Base-by-base conservation (phyloP, 2,329 filamentous ascomycete species). In the Pyrenophora teres region DNA sequence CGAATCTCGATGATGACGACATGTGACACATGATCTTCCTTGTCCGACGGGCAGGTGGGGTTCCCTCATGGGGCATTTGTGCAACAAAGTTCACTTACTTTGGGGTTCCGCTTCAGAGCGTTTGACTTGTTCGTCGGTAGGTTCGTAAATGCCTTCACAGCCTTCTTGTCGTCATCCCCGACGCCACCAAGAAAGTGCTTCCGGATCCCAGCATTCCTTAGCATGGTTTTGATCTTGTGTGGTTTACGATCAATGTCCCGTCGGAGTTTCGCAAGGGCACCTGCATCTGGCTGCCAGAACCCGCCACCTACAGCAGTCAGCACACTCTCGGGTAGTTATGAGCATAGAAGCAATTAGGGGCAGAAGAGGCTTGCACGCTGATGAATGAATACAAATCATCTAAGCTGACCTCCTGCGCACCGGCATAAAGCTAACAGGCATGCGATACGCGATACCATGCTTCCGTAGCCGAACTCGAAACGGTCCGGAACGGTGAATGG, bases 51-150 rank as follows among this genome's bases (percentile, higher is more conserved):
- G 10, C 15, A 5, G 12, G 19, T 32, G 19, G 19, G 15, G 19
- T 13, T 31, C 13, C 25, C 40, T 27, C 10, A 37, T 18, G 18
- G 15, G 13, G 5, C 12, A 32, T 21, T 23, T 12, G 15, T 21
- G 1, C 3, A 25, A 36, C 32, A 57, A 46, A 57, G 31, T 35
- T 25, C 9, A 76, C 81, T 71, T 72, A 91, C 90, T 84, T 92
- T 93, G 4, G 92, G 92, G 68, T 87, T 87, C 32, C 85, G 93
- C 80, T 95, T 96, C 43, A 97, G 78, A 12, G 91, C 90, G 55
- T 84, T 88, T 52, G 86, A 84, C 58, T 83, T 77, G 65, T 96
- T 97, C 40, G 44, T 60, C 21, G 60, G 23, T 60, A 81, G 78
- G 37, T 66, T 64, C 13, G 78, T 80, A 18, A 96, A 96, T 1